These are phyloP conservation scores for Naganishia vaughanmartiniae DNA, from an alignment of 768 basidiomycete genomes.

Conservation along the genomic window DNA sequence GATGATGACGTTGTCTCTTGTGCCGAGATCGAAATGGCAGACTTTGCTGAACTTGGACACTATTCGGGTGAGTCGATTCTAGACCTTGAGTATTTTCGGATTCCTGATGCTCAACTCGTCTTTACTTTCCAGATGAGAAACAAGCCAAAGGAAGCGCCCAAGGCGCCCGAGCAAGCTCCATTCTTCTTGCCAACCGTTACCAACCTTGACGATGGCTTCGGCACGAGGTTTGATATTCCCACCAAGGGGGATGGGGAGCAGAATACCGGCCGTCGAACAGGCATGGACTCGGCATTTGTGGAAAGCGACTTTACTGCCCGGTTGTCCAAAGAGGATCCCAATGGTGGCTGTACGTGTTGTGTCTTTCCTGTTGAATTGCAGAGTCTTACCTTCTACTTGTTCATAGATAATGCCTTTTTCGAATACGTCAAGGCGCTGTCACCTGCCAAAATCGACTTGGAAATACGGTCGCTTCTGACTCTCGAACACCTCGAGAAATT, in stretches of 20 bases:
- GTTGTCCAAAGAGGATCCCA: conserved; percentile 59
- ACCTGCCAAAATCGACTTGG: conserved; percentile 85
- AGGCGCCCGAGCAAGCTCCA: conserved; percentile 89
- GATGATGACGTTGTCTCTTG: conserved; percentile 84
- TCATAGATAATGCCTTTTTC: conserved; percentile 76
- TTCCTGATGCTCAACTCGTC: neutral
- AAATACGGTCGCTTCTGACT: conserved; percentile 73
- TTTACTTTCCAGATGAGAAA: conserved; percentile 70
- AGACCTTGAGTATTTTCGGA: neutral
- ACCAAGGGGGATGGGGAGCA: conserved; percentile 33
- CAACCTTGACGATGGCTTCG: conserved; percentile 67
- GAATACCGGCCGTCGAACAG: conserved; percentile 52
- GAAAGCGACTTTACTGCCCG: conserved; percentile 67
- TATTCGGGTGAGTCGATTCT: conserved; percentile 66
- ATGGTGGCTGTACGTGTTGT: conserved; percentile 66
- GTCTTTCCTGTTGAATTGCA: neutral
- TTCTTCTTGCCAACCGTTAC: conserved; percentile 83
- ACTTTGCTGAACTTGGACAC: conserved; percentile 93
- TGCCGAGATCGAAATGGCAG: conserved; percentile 93
- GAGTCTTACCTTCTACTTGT: neutral
- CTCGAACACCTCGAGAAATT: conserved; percentile 67
- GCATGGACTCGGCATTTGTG: conserved; percentile 35
- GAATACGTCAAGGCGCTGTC: conserved; percentile 77
- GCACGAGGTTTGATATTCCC: conserved; percentile 69
- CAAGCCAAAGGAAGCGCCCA: conserved; percentile 92